These are phyloP conservation scores for Psilocybe sp. DNA, from an alignment of 768 basidiomycete genomes.

Conservation along the genomic window DNA sequence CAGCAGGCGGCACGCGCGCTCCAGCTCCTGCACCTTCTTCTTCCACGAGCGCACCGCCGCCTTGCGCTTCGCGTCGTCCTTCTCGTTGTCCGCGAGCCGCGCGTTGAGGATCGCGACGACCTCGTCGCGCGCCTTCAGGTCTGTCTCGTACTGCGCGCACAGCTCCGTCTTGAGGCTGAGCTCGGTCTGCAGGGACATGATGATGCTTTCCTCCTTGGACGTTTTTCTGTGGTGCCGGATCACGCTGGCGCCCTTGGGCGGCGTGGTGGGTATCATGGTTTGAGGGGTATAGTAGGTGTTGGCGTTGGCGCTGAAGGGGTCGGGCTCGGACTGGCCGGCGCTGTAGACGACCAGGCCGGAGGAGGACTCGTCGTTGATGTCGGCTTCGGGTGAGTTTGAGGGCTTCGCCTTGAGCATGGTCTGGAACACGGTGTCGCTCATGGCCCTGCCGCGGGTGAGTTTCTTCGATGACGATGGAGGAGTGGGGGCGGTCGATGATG, in stretches of 20 bases:
- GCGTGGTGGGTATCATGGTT: constrained; percentile 66
- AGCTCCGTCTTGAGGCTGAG: constrained; percentile 73
- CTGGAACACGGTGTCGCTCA: constrained; percentile 67
- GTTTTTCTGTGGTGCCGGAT: constrained; percentile 51
- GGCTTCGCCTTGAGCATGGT: constrained; percentile 45
- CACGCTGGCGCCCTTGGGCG: constrained; percentile 40
- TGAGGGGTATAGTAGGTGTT: constrained; percentile 78
- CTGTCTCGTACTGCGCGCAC: constrained; percentile 73
- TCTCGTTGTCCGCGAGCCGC: constrained; percentile 54
- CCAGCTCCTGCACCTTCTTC: constrained; percentile 75
- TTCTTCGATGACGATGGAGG: constrained; percentile 30
- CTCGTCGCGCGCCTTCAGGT: constrained; percentile 72
- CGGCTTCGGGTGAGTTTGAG: constrained; percentile 48
- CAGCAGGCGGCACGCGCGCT: constrained; percentile 58
- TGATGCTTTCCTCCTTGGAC: constrained; percentile 69
- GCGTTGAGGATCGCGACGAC: constrained; percentile 57
- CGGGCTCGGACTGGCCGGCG: constrained; percentile 45
- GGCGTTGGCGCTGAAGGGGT: constrained; percentile 72
- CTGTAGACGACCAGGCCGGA: constrained; percentile 47
- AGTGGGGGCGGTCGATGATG: constrained; percentile 13
- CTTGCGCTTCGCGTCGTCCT: constrained; percentile 62
- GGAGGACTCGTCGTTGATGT: constrained; percentile 60
- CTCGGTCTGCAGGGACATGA: constrained; percentile 73
- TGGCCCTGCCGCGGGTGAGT: constrained; percentile 42
- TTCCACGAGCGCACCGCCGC: constrained; percentile 58